phyloP scores from a whole-genome alignment of 2,329 filamentous ascomycete genomes.

The Penicillium hordei region DNA sequence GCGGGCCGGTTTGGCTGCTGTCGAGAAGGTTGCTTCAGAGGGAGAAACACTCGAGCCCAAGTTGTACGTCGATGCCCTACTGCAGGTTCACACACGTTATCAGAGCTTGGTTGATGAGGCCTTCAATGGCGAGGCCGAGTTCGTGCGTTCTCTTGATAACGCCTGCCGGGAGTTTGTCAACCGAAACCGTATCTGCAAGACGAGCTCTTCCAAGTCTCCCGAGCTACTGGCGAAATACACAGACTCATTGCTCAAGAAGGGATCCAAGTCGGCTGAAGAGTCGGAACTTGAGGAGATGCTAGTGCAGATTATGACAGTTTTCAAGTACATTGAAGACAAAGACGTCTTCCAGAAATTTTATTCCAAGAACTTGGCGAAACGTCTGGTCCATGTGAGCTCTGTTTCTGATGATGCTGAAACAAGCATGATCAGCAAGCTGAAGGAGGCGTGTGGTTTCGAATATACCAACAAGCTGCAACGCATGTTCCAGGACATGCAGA shows the following conservation, averaged over 20 bases:
- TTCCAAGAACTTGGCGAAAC: slow-evolving; percentile 91
- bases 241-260: slow-evolving; percentile 85
- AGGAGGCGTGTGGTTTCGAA: slow-evolving; percentile 97
- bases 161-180: slow-evolving; percentile 98
- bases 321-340: slow-evolving; percentile 99
- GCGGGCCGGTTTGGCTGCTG: slow-evolving; percentile 81
- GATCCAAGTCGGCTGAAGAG: slow-evolving; percentile 87
- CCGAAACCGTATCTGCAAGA: slow-evolving; percentile 92
- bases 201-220: slow-evolving; percentile 88
- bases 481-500: slow-evolving; percentile 99
- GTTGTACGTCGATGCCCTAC: slow-evolving; percentile 89
- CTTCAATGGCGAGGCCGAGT: slow-evolving; percentile 94
- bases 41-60: slow-evolving; percentile 92
- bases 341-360: slow-evolving; percentile 99
- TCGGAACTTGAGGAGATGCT: slow-evolving; percentile 87
- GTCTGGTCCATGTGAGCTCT: slow-evolving; percentile 90
- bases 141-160: slow-evolving; percentile 93
- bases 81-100: slow-evolving; percentile 93
- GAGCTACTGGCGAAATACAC: slow-evolving; percentile 95
- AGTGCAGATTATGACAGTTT: slow-evolving; percentile 96
- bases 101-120: slow-evolving; percentile 86
- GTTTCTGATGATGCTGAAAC: slow-evolving; percentile 97
- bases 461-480: slow-evolving; percentile 99
- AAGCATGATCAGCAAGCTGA: slow-evolving; percentile 98
- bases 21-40: slow-evolving; percentile 85